Percentiles rank a stretch among this genome's conserved stretches.
Conservation (phyloP, 441 rosid species). For the Breynia disticha region DNA sequence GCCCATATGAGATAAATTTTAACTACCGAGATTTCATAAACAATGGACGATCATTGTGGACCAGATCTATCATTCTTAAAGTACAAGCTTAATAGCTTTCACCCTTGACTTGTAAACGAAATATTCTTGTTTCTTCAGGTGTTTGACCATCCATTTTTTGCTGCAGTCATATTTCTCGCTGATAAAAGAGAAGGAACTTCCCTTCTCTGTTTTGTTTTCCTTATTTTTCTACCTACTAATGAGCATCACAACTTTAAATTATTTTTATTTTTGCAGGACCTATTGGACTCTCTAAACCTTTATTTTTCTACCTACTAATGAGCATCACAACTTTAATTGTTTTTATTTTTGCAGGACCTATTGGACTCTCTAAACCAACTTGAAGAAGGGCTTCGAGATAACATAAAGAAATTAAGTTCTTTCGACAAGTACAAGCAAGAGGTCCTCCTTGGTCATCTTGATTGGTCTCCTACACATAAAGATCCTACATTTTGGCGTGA, state of each 20-base stretch:
- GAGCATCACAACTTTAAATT: neutral
- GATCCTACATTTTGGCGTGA: slow-evolving; percentile 96
- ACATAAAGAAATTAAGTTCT: slow-evolving; percentile 85
- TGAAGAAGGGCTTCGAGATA: slow-evolving; percentile 77
- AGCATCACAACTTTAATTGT: neutral
- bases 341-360: slow-evolving; percentile 48
- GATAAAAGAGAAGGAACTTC: too few species aligned
- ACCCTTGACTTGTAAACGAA: too few species aligned
- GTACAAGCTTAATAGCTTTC: too few species aligned
- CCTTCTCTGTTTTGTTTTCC: neutral
- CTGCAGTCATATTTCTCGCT: too few species aligned
- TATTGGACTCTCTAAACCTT: slow-evolving; percentile 77
- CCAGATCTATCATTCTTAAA: too few species aligned
- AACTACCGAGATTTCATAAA: too few species aligned
- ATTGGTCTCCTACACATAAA: slow-evolving; percentile 98
- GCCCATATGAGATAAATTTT: too few species aligned
- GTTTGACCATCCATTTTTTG: too few species aligned
- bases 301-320: neutral
- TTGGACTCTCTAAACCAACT: slow-evolving; percentile 81
- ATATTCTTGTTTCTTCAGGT: too few species aligned
- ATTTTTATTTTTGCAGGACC: slow-evolving; percentile 43
- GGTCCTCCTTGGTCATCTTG: slow-evolving; percentile 93
- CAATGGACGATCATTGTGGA: too few species aligned
- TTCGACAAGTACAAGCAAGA: slow-evolving; percentile 96
- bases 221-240: neutral